Evolutionary conservation across 345 rosid species (phyloP), one percentile per base, ranked within the genome.

Genomic region (Linum trigynum): DNA sequence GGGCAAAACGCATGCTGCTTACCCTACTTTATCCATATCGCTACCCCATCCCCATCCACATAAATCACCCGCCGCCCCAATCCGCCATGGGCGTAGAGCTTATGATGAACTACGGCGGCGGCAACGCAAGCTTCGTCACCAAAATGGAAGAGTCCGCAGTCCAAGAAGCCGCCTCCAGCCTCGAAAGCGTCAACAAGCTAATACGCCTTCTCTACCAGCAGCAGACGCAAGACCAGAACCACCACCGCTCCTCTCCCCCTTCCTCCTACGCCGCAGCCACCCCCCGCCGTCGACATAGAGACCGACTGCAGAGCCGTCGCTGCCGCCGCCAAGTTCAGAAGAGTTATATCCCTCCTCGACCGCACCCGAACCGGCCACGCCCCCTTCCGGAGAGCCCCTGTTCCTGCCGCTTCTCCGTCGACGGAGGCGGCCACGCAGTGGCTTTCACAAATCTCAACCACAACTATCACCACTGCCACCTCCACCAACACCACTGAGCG

Each of bases 141-240:
- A 66, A 74, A 40, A 36, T 70, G 67, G 78, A 74, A 51, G 74
- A 74, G 14, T 69, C 43, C 74, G 78, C 74, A 1, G 77, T 74
- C 35, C 68, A 74, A 67, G 78, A 74, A 66, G 78, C 74, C 0
- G 74, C 78, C 23, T 74, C 78, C 0, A 74, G 78, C 10, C 71
- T 74, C 2, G 74, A 74, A 14, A 74, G 78, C 17, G 78, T 70
- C 6, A 62, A 74, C 57, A 66, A 74, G 55, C 63, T 74, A 0
- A 58, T 74, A 41, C 37, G 74, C 15, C 66, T 69, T 17, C 68
- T 66, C 65, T 86, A 69, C 3, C 77, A 17, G 6, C 67, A 67
- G 5, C 69, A 50, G 36, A 40, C 57, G 0, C 57, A 55, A n/a
- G 41, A 51, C 15, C 43, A 60, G 12, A 71, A 69, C 37, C 79